phyloP scores from a whole-genome alignment of 139 green algal species.

The Chlorella sorokiniana region DNA sequence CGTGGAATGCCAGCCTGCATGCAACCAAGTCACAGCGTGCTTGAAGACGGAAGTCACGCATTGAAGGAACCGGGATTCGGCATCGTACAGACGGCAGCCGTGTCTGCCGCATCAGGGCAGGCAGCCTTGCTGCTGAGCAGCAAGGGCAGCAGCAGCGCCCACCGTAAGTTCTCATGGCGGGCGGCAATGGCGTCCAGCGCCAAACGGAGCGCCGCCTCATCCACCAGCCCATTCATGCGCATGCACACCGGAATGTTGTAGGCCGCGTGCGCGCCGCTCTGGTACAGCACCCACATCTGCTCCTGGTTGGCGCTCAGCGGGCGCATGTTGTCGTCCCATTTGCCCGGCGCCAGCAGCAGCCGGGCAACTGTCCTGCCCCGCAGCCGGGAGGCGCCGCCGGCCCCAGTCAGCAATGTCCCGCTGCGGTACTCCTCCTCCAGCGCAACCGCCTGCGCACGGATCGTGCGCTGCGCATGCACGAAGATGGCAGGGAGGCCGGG shows the following conservation, averaged over 20 bases:
- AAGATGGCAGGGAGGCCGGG: background rate
- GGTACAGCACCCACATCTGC: conserved; percentile 15
- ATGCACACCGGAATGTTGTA: background rate
- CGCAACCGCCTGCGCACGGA: background rate
- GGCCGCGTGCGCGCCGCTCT: background rate
- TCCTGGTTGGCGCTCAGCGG: background rate
- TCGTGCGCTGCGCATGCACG: background rate
- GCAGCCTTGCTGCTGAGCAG: too few relatives aligned
- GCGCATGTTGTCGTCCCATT: background rate
- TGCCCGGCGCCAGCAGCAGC: background rate
- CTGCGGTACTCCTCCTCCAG: background rate
- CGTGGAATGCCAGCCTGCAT: background rate
- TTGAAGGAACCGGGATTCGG: background rate
- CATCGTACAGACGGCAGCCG: too few relatives aligned
- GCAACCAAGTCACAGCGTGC: too few relatives aligned
- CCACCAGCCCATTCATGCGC: background rate
- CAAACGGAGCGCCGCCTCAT: background rate
- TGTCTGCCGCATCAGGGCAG: too few relatives aligned
- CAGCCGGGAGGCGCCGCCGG: background rate
- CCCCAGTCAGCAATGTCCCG: background rate
- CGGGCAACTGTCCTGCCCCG: background rate
- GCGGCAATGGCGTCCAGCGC: background rate
- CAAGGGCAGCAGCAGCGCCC: too few relatives aligned
- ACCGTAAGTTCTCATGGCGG: background rate
- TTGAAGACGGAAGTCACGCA: too few relatives aligned